Conservation (phyloP, 116 monocot genomes). For the Phalaenopsis hybrid region DNA sequence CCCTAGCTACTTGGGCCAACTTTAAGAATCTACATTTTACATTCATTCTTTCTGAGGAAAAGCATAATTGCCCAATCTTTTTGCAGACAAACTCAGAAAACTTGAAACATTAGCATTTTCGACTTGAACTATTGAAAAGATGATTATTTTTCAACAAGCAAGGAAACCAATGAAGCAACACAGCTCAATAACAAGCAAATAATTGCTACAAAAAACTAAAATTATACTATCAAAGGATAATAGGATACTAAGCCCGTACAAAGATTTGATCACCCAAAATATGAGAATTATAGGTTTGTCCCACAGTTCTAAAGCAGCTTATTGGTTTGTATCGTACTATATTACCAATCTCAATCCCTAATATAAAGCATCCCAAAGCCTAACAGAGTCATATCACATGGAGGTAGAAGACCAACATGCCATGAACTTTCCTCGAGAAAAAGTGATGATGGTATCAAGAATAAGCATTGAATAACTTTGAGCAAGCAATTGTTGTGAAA, state of each 20-base stretch:
- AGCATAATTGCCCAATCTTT: background rate
- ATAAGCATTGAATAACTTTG: background rate
- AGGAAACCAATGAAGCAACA: background rate
- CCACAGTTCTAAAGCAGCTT: background rate
- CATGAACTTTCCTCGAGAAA: background rate
- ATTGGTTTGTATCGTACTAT: background rate
- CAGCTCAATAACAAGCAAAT: background rate
- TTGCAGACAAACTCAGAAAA: background rate
- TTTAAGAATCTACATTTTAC: background rate
- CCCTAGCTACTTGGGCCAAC: background rate
- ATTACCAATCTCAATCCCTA: background rate
- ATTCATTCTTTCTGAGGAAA: background rate
- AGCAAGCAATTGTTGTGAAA: background rate
- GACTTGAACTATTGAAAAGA: background rate
- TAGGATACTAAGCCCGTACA: background rate
- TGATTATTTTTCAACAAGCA: background rate
- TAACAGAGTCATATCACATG: background rate
- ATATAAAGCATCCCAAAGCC: background rate
- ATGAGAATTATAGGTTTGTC: background rate
- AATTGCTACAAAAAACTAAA: background rate
- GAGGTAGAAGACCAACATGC: background rate
- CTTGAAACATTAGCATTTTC: slow-evolving; percentile 2
- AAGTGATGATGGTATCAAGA: background rate
- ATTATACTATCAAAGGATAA: background rate
- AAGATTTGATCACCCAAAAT: background rate